Conservation (phyloP, 139 green algal species). For the Ulvella scutata region DNA sequence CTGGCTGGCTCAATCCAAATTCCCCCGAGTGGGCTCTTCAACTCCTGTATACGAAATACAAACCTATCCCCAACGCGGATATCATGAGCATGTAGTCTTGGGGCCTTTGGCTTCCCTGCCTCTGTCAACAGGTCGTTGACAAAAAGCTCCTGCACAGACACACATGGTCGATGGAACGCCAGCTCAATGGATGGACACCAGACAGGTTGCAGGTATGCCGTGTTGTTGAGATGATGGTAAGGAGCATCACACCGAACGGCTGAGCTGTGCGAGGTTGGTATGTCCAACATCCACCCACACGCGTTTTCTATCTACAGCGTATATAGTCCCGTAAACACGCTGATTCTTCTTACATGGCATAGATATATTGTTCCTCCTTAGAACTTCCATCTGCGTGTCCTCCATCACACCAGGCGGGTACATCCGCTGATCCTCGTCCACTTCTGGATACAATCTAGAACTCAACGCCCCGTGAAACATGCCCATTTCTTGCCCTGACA, state of each 20-base stretch:
- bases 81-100: neutral
- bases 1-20: neutral
- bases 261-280: neutral
- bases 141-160: neutral
- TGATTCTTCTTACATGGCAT: constrained; percentile 1
- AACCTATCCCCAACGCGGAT: neutral
- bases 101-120: neutral
- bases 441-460: neutral
- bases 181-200: neutral
- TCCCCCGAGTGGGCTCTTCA: neutral
- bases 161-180: neutral
- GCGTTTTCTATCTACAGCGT: neutral
- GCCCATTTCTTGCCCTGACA: neutral
- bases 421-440: neutral
- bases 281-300: neutral
- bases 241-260: neutral
- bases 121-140: neutral
- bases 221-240: too few species aligned
- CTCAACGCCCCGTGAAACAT: neutral
- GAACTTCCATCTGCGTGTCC: neutral
- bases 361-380: neutral
- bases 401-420: neutral
- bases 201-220: too few species aligned
- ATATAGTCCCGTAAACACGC: neutral
- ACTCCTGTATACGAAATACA: neutral